These are phyloP conservation scores for Fragilariopsis cylindrus DNA, from an alignment of 108 stramenopile species.

Conservation along the genomic window DNA sequence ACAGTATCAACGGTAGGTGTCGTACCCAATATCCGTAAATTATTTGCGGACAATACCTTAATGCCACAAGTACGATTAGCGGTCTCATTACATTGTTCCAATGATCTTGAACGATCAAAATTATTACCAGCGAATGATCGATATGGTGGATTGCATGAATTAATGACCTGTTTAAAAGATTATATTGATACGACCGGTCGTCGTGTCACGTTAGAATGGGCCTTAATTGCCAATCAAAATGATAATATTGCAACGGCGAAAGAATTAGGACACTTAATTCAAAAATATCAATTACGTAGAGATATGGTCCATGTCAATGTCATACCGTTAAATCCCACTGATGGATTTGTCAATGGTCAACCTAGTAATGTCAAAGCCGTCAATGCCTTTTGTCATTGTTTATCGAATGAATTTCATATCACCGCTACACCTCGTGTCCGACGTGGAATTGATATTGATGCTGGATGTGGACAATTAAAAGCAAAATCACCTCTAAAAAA, in stretches of 20 bases:
- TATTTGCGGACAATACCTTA: slow-evolving; percentile 32
- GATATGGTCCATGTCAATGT: slow-evolving; percentile 94
- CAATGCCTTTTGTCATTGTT: slow-evolving; percentile 64
- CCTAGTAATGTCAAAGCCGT: slow-evolving; percentile 59
- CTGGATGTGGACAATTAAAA: slow-evolving; percentile 97
- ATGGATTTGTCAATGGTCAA: slow-evolving; percentile 67
- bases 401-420: slow-evolving; percentile 71
- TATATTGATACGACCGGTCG: slow-evolving; percentile 75
- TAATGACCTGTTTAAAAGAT: slow-evolving; percentile 81
- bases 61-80: slow-evolving; percentile 84
- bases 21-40: slow-evolving; percentile 76
- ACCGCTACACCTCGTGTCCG: slow-evolving; percentile 87
- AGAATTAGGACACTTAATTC: slow-evolving; percentile 62
- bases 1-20: slow-evolving; percentile 94
- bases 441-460: slow-evolving; percentile 97
- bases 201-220: slow-evolving; percentile 96
- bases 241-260: slow-evolving; percentile 80
- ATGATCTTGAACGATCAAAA: slow-evolving; percentile 83
- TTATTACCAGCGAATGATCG: slow-evolving; percentile 91
- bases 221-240: slow-evolving; percentile 91
- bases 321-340: slow-evolving; percentile 96
- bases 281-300: slow-evolving; percentile 47
- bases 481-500: slow-evolving; percentile 63
- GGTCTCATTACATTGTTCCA: slow-evolving; percentile 88
- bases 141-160: slow-evolving; percentile 84